Percentiles rank a stretch among this genome's conserved stretches.
These are phyloP conservation scores for Botryosphaeria dothidea DNA, from an alignment of 2,329 filamentous ascomycete species.

Conservation along the genomic window DNA sequence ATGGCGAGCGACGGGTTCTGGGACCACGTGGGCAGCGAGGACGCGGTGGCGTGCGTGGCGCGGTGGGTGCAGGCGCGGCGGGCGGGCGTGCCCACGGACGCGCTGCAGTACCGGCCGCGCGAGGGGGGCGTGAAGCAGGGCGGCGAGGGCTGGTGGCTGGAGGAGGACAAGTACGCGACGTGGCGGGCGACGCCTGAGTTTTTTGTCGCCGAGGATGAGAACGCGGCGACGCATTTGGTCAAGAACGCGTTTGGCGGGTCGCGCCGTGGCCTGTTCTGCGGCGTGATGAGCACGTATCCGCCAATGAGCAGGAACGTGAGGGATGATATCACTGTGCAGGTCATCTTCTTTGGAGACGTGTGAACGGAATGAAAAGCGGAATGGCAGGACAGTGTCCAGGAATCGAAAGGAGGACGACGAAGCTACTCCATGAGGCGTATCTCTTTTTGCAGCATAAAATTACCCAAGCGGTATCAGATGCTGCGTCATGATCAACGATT, in stretches of 20 bases:
- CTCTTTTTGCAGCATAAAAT: too few species aligned
- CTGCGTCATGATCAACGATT: neutral
- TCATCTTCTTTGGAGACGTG: conserved; percentile 53
- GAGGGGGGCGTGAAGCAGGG: neutral
- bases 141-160: conserved; percentile 1
- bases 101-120: neutral
- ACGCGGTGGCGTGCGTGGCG: conserved; percentile 60
- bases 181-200: too few species aligned
- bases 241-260: conserved; percentile 56
- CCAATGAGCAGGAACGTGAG: conserved; percentile 41
- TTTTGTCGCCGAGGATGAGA: conserved; percentile 54
- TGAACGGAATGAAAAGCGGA: neutral
- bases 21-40: conserved; percentile 58
- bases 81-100: conserved; percentile 3
- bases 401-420: too few species aligned
- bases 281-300: conserved; percentile 37
- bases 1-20: conserved; percentile 69
- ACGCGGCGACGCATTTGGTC: conserved; percentile 54
- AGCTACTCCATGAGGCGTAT: too few species aligned
- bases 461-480: too few species aligned
- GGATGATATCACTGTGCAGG: conserved; percentile 56
- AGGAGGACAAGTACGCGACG: too few species aligned
- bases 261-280: conserved; percentile 40
- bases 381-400: too few species aligned
- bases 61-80: conserved; percentile 53